Percentiles rank a stretch among this genome's conserved stretches.
These are phyloP conservation scores for Candolleomyces efflorescens DNA, from an alignment of 768 basidiomycete species.

Conservation along the genomic window DNA sequence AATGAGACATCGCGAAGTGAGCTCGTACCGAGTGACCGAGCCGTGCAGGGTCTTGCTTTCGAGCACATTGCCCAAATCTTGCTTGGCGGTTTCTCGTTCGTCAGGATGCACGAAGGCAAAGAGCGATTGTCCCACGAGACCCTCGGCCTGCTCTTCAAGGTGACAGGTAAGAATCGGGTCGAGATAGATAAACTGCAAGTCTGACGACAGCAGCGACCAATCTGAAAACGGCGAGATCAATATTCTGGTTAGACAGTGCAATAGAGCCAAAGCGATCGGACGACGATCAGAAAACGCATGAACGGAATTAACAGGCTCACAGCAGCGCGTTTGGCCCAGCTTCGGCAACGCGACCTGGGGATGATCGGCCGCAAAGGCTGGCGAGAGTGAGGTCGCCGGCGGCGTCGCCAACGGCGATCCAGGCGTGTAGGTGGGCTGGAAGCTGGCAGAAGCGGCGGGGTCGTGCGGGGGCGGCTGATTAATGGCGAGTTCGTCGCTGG, in stretches of 20 bases:
- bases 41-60: conserved; percentile 75
- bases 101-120: conserved; percentile 82
- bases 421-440: neutral
- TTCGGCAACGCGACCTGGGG: conserved; percentile 40
- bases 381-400: conserved; percentile 21
- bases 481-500: conserved; percentile 13
- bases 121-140: conserved; percentile 66
- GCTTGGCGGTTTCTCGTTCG: conserved; percentile 68
- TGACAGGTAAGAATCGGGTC: conserved; percentile 76
- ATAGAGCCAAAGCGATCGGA: conserved; percentile 27
- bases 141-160: conserved; percentile 65
- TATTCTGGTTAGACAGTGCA: conserved; percentile 15
- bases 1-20: conserved; percentile 12
- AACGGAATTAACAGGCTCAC: conserved; percentile 42
- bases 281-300: conserved; percentile 29
- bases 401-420: conserved; percentile 9
- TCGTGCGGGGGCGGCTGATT: conserved; percentile 9
- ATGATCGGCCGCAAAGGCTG: conserved; percentile 32
- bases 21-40: conserved; percentile 67
- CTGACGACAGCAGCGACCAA: conserved; percentile 76
- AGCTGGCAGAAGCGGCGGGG: conserved; percentile 11
- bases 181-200: conserved; percentile 76
- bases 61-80: conserved; percentile 71
- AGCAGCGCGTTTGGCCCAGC: conserved; percentile 72
- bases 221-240: conserved; percentile 39